Evolutionary conservation across 768 basidiomycete species (phyloP), one percentile per base, ranked within the genome.

Genomic region (Ramaria rubella): DNA sequence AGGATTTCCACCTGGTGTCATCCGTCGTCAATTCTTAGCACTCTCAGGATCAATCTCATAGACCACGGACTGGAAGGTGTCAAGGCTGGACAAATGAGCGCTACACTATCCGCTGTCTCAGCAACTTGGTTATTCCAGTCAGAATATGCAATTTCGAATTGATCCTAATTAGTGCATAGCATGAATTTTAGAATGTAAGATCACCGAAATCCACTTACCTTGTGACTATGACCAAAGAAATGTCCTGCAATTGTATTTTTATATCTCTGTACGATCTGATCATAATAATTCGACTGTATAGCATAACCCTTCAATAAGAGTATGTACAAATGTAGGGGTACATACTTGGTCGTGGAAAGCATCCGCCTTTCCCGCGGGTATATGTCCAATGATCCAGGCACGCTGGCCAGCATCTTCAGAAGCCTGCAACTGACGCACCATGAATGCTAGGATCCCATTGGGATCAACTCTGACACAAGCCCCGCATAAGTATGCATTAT

Each of bases 301-400:
- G 12, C 19, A 2, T 23, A 21, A 19, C 15, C 4, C 3, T 45
- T 15, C 15, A 42, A 34, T 19, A 24, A 30, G 3, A 5, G 2
- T 17, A 21, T 31, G 3, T 4, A 7, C 4, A 14, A 55, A 8
- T 15, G 1, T 23, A 8, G 26, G 36, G 21, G 50, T 11, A 33
- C 23, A 3, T n/a, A 79, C 81, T 72, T 81, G 81, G 64, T 82
- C 81, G 52, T 72, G 69, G 30, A 80, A 64, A 21, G 73, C 68
- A 62, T 83, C 81, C 19, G 60, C 63, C 15, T 73, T 69, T 24
- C 81, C 79, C 3, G 76, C 76, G 1, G 81, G 76, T 73, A 82
- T 80, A 59, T 83, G 82, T 1, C 73, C 81, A n/a, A 82, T 79
- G 61, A 85, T 79, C 81, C 82, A 84, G 0, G 71, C 82, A 23